Percentiles rank a stretch among this genome's conserved stretches.
Evolutionary conservation across 2,329 filamentous ascomycete genomes (phyloP).

Genomic region (Fusarium sublunatum): DNA sequence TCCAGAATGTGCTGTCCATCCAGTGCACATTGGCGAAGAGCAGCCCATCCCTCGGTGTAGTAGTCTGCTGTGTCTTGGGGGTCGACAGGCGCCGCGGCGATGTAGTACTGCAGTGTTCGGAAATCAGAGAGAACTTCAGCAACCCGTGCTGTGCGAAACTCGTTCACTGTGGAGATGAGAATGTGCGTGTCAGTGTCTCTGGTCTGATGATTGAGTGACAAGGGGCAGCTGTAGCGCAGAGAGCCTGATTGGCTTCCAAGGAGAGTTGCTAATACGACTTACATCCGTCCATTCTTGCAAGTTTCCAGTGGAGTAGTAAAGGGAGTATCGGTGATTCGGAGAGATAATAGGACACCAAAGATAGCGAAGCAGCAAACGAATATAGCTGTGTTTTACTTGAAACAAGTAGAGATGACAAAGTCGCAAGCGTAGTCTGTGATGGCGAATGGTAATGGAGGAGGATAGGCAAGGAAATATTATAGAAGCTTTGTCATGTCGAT

Average conservation of each 20-base stretch:
- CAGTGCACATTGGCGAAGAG: conserved; percentile 69
- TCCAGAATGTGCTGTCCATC: conserved; percentile 74
- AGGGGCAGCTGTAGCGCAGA: not conserved
- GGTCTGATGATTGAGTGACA: not conserved
- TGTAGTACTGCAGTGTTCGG: conserved; percentile 70
- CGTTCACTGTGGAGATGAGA: conserved; percentile 62
- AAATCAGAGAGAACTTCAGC: conserved; percentile 72
- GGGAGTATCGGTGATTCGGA: conserved; percentile 8
- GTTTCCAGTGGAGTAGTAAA: conserved; percentile 9
- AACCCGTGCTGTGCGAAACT: conserved; percentile 68
- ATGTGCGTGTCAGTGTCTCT: conserved; percentile 35
- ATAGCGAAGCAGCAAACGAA: not conserved
- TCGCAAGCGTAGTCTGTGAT: conserved; percentile 17
- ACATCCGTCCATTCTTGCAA: conserved; percentile 45
- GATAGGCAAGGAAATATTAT: conserved; percentile 34
- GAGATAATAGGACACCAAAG: conserved; percentile 6
- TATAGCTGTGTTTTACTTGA: conserved; percentile 16
- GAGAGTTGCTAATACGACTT: conserved; percentile 33
- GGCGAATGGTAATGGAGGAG: conserved; percentile 7
- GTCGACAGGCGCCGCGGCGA: conserved; percentile 67
- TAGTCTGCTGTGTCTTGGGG: conserved; percentile 68
- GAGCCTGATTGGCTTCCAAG: conserved; percentile 14
- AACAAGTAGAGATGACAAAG: conserved; percentile 8
- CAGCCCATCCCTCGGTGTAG: conserved; percentile 72
- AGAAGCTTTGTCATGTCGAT: conserved; percentile 38